Base-by-base conservation (phyloP, 176 grass and related monocot species). In the Elaeis guineensis region DNA sequence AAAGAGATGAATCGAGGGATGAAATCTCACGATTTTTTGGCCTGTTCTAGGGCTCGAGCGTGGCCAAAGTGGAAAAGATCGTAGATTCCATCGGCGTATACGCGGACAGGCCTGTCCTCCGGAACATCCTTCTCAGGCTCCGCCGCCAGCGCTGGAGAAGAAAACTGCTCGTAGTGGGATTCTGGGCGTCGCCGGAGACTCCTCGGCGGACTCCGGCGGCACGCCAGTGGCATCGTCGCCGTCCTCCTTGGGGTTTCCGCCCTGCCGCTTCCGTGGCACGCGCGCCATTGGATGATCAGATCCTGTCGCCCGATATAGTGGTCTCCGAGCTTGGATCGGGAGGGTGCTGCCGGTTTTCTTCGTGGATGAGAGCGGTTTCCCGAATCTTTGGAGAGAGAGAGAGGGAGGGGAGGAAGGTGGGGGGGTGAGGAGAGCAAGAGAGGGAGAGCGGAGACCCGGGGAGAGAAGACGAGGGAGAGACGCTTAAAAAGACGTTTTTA, bases 11-110 rank as follows among this genome's bases (percentile, higher is more conserved):
- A 35, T 9, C 11, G 35, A 44, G 2, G 35, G 8, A 12, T 14
- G 3, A 35, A 15, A 60, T 55, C 84, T 64, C 51, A 97, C 93
- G 73, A 75, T 67, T 71, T 75, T 77, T 97, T 97, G 66, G 93
- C 93, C 75, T 91, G 93, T 77, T 97, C 93, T 69, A 97, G 93
- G 19, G 93, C 93, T 66, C 87, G 83, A 44, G 93, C 93, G 66
- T 97, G 93, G 51, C 93, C 93, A 49, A 92, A 89, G 82, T 91
- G 93, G 93, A 97, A 97, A 57, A 97, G 87, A 53, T 97, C 93
- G 75, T 87, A 97, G 87, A 91, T 97, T 69, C 93, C 93, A 69
- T 97, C 93, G 57, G 84, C 93, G 72, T 97, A 97, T 30, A 97
- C 84, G 58, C 92, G 83, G 55, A 89, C 81, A 44, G 50, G 64